Base-by-base conservation (phyloP, 2,329 filamentous ascomycete genomes). In the Capronia americana region DNA sequence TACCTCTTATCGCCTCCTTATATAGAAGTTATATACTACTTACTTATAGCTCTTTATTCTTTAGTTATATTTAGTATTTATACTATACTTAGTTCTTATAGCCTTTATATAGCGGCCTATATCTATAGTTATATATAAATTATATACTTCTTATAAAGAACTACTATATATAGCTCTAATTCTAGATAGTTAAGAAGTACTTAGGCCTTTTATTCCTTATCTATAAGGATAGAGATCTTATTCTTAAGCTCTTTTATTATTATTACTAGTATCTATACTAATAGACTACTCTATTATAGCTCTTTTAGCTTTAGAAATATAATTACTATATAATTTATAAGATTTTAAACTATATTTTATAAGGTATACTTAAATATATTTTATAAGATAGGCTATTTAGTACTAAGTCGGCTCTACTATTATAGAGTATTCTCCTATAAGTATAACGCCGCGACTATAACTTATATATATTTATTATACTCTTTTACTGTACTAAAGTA, bases 151-250 rank as follows among this genome's bases (percentile, higher is more conserved):
- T 48, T n/a, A n/a, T 5, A n/a, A 1, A 48, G 44, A 1, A 48
- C n/a, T 2, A 5, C 44, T n/a, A 20, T 48, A 20, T 20, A 20
- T 20, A 48, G 44, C 44, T 48, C 6, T 12, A 14, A 10, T 20
- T 20, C 7, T 48, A 48, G n/a, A 7, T 14, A 48, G 10, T 48
- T 48, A 12, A 48, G 14, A 7, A 48, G n/a, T 2, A 12, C 10
- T n/a, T 48, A 48, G 44, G 23, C 44, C 44, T 48, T 48, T 48
- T 48, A 24, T 48, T 48, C 44, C n/a, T 48, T 48, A 48, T 20
- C 44, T 5, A 5, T 20, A 48, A 48, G n/a, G 23, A 20, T 24
- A 48, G 44, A 7, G 44, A 48, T 48, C 44, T 48, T 48, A 48
- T 48, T n/a, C 44, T 48, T 5, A 7, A 48, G 44, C 14, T 48